Evolutionary conservation across 139 green algal species (phyloP), one percentile per base, ranked within the genome.

Genomic region (Deuterostichococcus epilithicus): DNA sequence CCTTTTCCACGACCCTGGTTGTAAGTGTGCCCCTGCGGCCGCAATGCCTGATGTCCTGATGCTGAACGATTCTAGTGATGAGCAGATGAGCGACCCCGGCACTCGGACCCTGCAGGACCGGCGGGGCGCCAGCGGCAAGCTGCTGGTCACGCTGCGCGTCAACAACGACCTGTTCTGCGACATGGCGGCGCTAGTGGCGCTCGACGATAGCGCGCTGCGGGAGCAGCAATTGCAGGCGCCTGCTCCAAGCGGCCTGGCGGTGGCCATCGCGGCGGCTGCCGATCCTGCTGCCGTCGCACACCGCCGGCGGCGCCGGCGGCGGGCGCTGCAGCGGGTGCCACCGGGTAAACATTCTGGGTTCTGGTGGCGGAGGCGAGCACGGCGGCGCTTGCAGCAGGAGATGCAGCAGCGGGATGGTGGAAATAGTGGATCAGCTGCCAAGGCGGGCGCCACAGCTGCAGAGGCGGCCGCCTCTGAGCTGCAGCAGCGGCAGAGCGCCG

Each of bases 81-180:
- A 0, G 30, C 68, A 63, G 26, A 15, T 66, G 33, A 8, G 36
- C 18, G n/a, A n/a, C n/a, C n/a, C n/a, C n/a, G n/a, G n/a, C n/a
- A n/a, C n/a, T n/a, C n/a, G n/a, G n/a, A n/a, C n/a, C n/a, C 8
- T 52, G 52, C 52, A 78, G 70, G 69, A 63, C 28, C 52, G 52
- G 52, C 52, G 52, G 13, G 52, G 52, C 8, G 8, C 52, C 75
- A 78, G 73, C 58, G 45, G 63, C 39, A 76, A 78, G 69, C 75
- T 82, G 66, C 80, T 82, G 67, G 63, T 33, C 69, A 74, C 82
- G 42, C 77, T 84, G 80, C 71, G 80, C 2, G 80, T 84, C 15
- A 84, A 84, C 75, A 84, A 84, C 67, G 70, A 84, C 67, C 34
- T 82, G 68, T 33, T 78, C 70, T 84, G 80, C 39, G 76, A 84